These are phyloP conservation scores for Sarocladium oryzae DNA, from an alignment of 2,329 filamentous ascomycete genomes.

Conservation along the genomic window DNA sequence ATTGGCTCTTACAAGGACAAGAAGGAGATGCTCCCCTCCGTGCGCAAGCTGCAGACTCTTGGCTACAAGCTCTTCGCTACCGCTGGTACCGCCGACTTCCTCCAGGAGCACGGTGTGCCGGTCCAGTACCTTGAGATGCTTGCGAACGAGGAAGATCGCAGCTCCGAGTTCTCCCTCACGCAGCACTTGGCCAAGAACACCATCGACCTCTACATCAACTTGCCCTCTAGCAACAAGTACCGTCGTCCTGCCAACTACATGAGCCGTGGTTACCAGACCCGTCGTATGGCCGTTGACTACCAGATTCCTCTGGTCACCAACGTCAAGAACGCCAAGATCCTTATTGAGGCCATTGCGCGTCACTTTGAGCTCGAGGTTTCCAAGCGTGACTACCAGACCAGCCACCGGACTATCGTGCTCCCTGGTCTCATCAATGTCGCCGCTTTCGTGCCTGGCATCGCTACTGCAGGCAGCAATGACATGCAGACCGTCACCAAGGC, in stretches of 20 bases:
- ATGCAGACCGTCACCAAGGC: conserved; percentile 65
- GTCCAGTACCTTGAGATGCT: conserved; percentile 93
- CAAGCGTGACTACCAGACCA: conserved; percentile 86
- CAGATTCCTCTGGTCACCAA: conserved; percentile 97
- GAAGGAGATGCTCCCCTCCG: conserved; percentile 89
- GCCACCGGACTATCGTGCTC: conserved; percentile 67
- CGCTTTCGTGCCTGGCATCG: conserved; percentile 72
- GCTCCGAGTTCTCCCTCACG: conserved; percentile 92
- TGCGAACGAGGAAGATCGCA: conserved; percentile 72
- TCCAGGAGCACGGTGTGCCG: conserved; percentile 84
- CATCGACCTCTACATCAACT: conserved; percentile 97
- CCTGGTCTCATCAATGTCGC: conserved; percentile 73
- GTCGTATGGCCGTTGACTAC: conserved; percentile 96
- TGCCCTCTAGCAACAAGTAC: conserved; percentile 98
- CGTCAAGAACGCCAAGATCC: conserved; percentile 97
- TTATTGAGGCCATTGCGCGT: conserved; percentile 88
- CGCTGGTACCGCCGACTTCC: conserved; percentile 91
- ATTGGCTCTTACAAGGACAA: conserved; percentile 98
- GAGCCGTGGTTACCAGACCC: conserved; percentile 93
- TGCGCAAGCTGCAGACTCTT: conserved; percentile 80
- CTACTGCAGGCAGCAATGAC: conserved; percentile 57
- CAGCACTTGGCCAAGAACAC: conserved; percentile 96
- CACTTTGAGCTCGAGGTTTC: conserved; percentile 80
- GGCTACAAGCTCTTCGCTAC: conserved; percentile 96
- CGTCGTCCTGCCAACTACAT: conserved; percentile 96